Conservation (phyloP, 129 eudicot genomes). For the Flaveria robusta region DNA sequence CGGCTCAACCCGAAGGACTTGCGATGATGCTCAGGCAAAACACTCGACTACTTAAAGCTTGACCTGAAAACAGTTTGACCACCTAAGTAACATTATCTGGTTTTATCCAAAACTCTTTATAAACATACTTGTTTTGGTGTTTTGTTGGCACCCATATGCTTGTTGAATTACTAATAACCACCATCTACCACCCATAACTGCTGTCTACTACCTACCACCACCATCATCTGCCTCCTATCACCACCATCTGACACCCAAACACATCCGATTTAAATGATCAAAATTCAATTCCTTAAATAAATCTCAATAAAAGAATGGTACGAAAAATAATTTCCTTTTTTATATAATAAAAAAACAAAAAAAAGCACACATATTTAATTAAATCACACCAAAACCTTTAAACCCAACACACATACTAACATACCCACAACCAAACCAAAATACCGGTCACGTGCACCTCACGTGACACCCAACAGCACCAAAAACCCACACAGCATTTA, state of each 20-base stretch:
- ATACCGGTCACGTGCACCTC: conserved; percentile 31
- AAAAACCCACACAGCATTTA: conserved; percentile 38
- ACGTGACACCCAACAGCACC: conserved; percentile 34
- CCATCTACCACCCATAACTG: neutral
- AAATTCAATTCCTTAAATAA: neutral
- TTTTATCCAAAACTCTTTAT: neutral
- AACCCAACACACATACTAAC: conserved; percentile 27
- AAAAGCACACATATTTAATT: neutral
- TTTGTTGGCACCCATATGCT: neutral
- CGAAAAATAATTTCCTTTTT: too few relatives aligned
- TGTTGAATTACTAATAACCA: neutral
- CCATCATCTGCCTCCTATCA: neutral
- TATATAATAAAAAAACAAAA: neutral
- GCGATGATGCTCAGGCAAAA: too few relatives aligned
- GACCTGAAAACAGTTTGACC: too few relatives aligned
- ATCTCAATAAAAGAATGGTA: too few relatives aligned
- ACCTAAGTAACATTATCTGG: too few relatives aligned
- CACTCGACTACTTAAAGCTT: too few relatives aligned
- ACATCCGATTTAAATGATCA: too few relatives aligned
- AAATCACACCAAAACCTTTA: conserved; percentile 38
- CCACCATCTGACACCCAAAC: neutral
- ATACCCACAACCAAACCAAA: conserved; percentile 37
- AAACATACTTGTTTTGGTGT: neutral
- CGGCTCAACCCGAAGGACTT: too few relatives aligned
- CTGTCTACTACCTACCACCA: neutral